Evolutionary conservation across 2,329 filamentous ascomycete genomes (phyloP).

Genomic region (Trichoderma sp.): DNA sequence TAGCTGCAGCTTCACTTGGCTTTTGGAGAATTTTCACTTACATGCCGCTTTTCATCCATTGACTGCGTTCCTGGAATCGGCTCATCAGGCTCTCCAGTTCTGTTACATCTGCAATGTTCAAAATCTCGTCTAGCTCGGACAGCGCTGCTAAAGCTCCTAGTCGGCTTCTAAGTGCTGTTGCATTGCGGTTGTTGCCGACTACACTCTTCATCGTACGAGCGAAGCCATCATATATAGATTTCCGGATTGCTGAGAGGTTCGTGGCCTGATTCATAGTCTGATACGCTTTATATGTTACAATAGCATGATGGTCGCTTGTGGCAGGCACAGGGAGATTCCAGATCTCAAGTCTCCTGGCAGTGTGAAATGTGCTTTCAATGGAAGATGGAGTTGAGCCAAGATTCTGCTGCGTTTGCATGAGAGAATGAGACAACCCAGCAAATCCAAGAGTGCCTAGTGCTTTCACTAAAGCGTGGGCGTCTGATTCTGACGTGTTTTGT

Average conservation of each 20-base stretch:
- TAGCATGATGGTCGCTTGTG: slow-evolving; percentile 58
- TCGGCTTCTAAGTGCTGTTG: slow-evolving; percentile 51
- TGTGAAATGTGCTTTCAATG: slow-evolving; percentile 71
- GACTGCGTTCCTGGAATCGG: slow-evolving; percentile 61
- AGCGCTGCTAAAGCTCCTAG: slow-evolving; percentile 67
- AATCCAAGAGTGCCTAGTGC: slow-evolving; percentile 79
- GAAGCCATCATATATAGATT: slow-evolving; percentile 62
- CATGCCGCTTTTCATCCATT: slow-evolving; percentile 82
- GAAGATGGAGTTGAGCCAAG: slow-evolving; percentile 55
- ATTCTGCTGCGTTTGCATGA: slow-evolving; percentile 66
- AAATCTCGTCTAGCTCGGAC: slow-evolving; percentile 75
- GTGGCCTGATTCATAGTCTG: slow-evolving; percentile 70
- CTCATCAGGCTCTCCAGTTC: slow-evolving; percentile 61
- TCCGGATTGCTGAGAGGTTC: slow-evolving; percentile 50
- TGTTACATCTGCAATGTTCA: slow-evolving; percentile 56
- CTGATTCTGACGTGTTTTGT: slow-evolving; percentile 52
- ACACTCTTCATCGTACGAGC: slow-evolving; percentile 58
- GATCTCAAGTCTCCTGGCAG: slow-evolving; percentile 77
- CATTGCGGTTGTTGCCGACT: slow-evolving; percentile 46
- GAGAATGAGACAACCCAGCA: slow-evolving; percentile 77
- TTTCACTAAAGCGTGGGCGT: slow-evolving; percentile 68
- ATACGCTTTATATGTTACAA: slow-evolving; percentile 74
- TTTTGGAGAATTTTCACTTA: slow-evolving; percentile 40
- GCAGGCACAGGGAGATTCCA: slow-evolving; percentile 84
- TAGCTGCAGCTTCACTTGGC: slow-evolving; percentile 16